Evolutionary conservation across 2,329 filamentous ascomycete species (phyloP), one percentile per base, ranked within the genome.

Genomic region (Diaporthe helianthi): DNA sequence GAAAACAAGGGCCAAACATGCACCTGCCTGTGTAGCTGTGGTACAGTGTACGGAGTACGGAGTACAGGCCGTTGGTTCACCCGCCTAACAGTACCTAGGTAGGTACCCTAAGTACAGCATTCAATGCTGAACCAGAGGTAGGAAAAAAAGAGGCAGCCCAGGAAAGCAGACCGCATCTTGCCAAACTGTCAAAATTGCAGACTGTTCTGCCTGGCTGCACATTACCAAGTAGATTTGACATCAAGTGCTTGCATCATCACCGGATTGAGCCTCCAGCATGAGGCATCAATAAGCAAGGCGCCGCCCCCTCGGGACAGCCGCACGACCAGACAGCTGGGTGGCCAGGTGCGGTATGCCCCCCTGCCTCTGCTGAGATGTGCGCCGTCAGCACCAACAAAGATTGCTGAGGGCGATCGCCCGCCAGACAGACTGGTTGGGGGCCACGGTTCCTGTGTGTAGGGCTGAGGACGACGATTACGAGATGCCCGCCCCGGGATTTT

Each of bases 391-490:
- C n/a, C 38, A 49, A 41, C 64, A 36, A 13, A 22, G 47, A 44
- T 19, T 49, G 65, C 65, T 67, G 65, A 58, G 52, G 9, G 36
- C 13, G 65, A 67, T 67, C 65, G 65, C 36, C 64, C 31, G 53
- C 51, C n/a, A 26, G 22, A 15, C 12, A 10, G 44, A 17, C 9
- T 22, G 15, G 44, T 8, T 22, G 31, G 51, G 64, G 52, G 22
- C 52, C 63, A 41, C 44, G 46, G 58, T 61, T 52, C 69, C 69
- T 63, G 66, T 46, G 31, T 67, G 63, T 69, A 71, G 69, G 69
- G 69, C 69, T 71, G 69, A 71, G 60, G 38, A 33, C 26, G 49
- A 67, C 17, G 41, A 19, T n/a, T 19, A 44, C 61, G n/a, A n/a
- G n/a, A 60, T 46, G 36, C 58, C 24, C 10, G 36, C 4, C 7